These are phyloP conservation scores for Diatrype stigma DNA, from an alignment of 2,329 filamentous ascomycete species.

Conservation along the genomic window DNA sequence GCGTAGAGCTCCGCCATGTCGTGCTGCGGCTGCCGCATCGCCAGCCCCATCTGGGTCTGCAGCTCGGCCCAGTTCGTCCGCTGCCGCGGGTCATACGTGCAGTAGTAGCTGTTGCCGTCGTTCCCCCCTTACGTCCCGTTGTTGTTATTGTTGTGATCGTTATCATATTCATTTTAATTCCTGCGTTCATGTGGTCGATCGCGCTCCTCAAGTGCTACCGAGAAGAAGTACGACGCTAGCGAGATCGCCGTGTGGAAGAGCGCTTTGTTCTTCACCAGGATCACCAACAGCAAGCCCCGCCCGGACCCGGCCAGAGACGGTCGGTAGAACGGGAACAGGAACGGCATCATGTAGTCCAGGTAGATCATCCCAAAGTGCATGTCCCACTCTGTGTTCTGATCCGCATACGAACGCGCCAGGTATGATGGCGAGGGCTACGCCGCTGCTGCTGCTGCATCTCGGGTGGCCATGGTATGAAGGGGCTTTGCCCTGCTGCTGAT, in stretches of 20 bases:
- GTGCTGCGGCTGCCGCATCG: constrained; percentile 39
- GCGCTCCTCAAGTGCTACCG: constrained; percentile 36
- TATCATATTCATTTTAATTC: too few relatives aligned
- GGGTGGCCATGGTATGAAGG: neutral
- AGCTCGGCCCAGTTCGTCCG: constrained; percentile 35
- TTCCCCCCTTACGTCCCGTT: too few relatives aligned
- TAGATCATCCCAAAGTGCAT: constrained; percentile 50
- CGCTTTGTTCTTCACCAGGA: constrained; percentile 52
- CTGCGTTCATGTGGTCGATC: neutral
- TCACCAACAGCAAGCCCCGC: constrained; percentile 55
- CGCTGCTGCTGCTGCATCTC: neutral
- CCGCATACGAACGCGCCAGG: constrained; percentile 1
- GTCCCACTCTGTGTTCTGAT: constrained; percentile 16
- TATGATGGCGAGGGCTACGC: neutral
- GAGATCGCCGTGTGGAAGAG: constrained; percentile 55
- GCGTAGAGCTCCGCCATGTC: constrained; percentile 34
- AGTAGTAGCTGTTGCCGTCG: too few relatives aligned
- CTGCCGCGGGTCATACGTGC: constrained; percentile 17
- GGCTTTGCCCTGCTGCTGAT: neutral
- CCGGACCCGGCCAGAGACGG: constrained; percentile 53
- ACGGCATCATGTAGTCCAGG: constrained; percentile 58
- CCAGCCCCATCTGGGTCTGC: constrained; percentile 40
- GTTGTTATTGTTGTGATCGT: too few relatives aligned
- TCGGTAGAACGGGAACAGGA: constrained; percentile 60
- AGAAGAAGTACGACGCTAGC: constrained; percentile 54